A percentile compares a stretch with the other conserved stretches of the same genome.
phyloP scores from a whole-genome alignment of 2,329 filamentous ascomycete species.

The Xylaria digitata region DNA sequence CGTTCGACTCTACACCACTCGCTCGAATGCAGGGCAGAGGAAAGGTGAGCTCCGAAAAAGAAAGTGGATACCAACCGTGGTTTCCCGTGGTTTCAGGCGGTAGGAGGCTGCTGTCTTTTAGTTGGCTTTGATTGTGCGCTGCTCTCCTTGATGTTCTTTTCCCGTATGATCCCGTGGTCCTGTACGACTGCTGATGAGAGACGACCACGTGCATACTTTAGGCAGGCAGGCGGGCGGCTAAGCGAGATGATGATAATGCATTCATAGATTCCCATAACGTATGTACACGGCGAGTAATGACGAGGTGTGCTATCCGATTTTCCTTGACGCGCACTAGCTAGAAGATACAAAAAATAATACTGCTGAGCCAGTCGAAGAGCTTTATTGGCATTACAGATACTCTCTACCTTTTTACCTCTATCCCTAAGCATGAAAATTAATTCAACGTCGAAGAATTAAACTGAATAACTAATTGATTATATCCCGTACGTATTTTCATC shows the following conservation, averaged over 20 bases:
- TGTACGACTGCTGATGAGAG: slow-evolving; percentile 33
- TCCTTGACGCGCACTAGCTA: slow-evolving; percentile 8
- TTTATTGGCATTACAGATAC: too few relatives aligned
- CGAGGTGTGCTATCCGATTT: slow-evolving; percentile 18
- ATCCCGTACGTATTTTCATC: too few relatives aligned
- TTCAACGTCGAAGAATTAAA: too few relatives aligned
- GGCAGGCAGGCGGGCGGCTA: slow-evolving; percentile 9
- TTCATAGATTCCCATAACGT: slow-evolving; percentile 33
- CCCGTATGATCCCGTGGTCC: slow-evolving; percentile 9
- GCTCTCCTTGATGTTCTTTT: slow-evolving; percentile 19
- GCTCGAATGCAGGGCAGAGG: slow-evolving; percentile 5
- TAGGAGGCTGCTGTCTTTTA: slow-evolving; percentile 20
- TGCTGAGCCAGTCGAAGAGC: neutral
- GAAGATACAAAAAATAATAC: slow-evolving; percentile 12
- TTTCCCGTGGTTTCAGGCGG: neutral
- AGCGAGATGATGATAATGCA: slow-evolving; percentile 27
- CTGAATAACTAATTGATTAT: too few relatives aligned
- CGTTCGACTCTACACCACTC: slow-evolving; percentile 3
- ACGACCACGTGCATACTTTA: slow-evolving; percentile 30
- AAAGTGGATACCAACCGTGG: slow-evolving; percentile 6
- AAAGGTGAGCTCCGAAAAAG: slow-evolving; percentile 17
- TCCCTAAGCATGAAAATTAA: too few relatives aligned
- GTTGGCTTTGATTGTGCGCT: slow-evolving; percentile 24
- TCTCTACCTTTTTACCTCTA: too few relatives aligned
- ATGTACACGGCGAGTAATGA: slow-evolving; percentile 26